Evolutionary conservation across 1,284 basidiomycete species (phyloP).

Genomic region (Volvariella volvacea): DNA sequence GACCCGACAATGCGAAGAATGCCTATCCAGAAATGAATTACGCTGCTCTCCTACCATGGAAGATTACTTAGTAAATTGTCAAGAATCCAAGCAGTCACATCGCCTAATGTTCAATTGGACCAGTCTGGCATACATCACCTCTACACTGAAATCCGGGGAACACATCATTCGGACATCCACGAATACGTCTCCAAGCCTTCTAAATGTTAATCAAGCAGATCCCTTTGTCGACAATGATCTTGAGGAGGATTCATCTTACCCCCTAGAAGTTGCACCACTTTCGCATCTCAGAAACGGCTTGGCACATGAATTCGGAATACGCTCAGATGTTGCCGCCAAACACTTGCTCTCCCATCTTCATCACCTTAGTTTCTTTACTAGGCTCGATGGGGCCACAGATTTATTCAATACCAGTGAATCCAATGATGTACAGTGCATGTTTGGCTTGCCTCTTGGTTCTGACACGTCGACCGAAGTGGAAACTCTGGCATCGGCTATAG

Average conservation of each 20-base stretch:
- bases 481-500: conserved; percentile 63
- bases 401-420: conserved; percentile 30
- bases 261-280: conserved; percentile 55
- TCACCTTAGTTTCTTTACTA: conserved; percentile 53
- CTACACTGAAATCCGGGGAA: conserved; percentile 39
- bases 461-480: conserved; percentile 71
- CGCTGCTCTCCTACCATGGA: conserved; percentile 37
- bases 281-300: conserved; percentile 57
- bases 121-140: conserved; percentile 52
- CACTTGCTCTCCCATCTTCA: conserved; percentile 54
- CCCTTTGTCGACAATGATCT: conserved; percentile 12
- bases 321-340: conserved; percentile 44
- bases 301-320: conserved; percentile 50
- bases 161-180: conserved; percentile 24
- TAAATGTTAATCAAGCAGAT: conserved; percentile 34
- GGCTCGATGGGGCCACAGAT: conserved; percentile 28
- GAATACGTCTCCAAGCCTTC: conserved; percentile 31
- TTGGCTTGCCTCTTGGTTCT: conserved; percentile 63
- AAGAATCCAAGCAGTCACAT: too few relatives aligned
- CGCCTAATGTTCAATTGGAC: conserved; percentile 62
- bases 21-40: conserved; percentile 35
- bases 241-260: conserved; percentile 28
- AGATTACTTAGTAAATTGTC: conserved; percentile 43
- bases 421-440: conserved; percentile 37
- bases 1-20: conserved; percentile 44